phyloP scores from a whole-genome alignment of 1,284 basidiomycete genomes.

The Porodaedalea pini region DNA sequence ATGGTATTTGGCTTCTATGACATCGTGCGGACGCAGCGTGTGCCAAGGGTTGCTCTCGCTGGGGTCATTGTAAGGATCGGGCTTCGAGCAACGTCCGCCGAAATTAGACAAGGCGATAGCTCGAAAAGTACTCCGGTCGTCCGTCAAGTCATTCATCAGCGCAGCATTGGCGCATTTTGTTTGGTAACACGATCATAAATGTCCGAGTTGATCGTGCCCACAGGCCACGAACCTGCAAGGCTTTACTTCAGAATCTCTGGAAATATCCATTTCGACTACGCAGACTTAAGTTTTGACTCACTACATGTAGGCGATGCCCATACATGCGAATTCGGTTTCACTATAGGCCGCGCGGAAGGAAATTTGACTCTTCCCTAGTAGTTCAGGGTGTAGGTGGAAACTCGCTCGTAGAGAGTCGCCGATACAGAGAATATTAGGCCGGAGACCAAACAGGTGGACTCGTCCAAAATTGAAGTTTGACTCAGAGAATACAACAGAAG shows the following conservation, averaged over 20 bases:
- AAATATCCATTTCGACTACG: not conserved
- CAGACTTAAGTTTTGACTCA: not conserved
- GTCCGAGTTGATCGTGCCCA: slow-evolving; percentile 1
- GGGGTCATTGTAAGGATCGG: not conserved
- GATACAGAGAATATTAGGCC: not conserved
- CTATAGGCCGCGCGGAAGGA: not conserved
- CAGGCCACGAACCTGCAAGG: not conserved
- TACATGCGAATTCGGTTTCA: not conserved
- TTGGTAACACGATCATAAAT: not conserved
- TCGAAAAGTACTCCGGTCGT: not conserved
- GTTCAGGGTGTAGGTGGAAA: not conserved
- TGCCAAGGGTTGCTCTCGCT: not conserved
- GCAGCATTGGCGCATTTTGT: not conserved
- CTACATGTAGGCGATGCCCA: not conserved
- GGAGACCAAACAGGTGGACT: not conserved
- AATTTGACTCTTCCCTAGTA: not conserved
- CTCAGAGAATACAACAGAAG: not conserved
- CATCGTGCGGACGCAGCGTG: not conserved
- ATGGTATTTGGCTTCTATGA: not conserved
- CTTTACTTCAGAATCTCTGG: not conserved
- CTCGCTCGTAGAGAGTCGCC: not conserved
- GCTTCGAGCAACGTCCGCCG: not conserved
- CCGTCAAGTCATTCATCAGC: not conserved
- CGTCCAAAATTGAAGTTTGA: not conserved
- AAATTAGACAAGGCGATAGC: not conserved